Conservation (phyloP, 225 moss, liverwort and hornwort genomes). For the Marchantia paleacea region DNA sequence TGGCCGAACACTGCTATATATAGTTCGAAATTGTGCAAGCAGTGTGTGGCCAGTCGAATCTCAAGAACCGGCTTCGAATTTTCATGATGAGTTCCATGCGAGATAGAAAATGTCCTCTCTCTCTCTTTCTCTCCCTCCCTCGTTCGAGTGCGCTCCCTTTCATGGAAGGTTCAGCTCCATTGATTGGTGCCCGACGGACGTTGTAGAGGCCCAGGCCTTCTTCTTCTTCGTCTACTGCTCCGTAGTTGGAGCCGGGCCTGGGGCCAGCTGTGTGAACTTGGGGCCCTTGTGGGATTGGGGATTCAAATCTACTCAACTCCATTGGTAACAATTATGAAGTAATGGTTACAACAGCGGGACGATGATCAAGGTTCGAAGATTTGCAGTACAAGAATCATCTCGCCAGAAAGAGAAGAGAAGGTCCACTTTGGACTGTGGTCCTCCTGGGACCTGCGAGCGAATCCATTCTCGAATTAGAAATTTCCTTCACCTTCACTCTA, state of each 20-base stretch:
- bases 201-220: not conserved
- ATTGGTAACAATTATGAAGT: not conserved
- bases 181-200: not conserved
- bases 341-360: constrained; percentile 1
- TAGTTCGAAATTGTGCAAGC: not conserved
- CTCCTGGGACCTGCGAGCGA: not conserved
- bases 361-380: not conserved
- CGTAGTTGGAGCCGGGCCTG: not conserved
- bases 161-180: constrained; percentile 2
- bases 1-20: not conserved
- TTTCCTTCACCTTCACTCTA: constrained; percentile 10
- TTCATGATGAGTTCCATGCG: not conserved
- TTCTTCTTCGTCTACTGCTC: not conserved
- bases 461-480: not conserved
- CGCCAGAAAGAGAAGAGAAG: not conserved
- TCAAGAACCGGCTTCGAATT: not conserved
- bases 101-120: not conserved
- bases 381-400: not conserved
- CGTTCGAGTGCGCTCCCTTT: too few species aligned
- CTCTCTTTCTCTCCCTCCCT: too few species aligned
- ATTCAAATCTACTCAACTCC: not conserved
- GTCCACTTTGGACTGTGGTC: constrained; percentile 2
- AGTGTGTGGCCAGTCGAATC: not conserved
- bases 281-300: not conserved
- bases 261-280: not conserved